These are phyloP conservation scores for Schizosaccharomyces osmophilus DNA, from an alignment of 805 yeast species.

Conservation along the genomic window DNA sequence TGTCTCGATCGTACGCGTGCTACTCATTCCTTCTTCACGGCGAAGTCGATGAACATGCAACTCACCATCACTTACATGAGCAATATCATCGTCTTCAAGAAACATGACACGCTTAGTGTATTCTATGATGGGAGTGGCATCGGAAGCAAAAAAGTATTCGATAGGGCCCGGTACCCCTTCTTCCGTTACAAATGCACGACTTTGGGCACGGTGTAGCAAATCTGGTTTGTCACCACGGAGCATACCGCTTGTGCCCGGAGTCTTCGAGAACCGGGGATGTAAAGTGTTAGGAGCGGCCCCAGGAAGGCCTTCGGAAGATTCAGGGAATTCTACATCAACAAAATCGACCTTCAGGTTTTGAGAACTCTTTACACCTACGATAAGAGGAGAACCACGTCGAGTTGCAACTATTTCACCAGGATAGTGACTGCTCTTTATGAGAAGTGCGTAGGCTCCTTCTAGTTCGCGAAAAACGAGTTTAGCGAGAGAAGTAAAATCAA, in stretches of 20 bases:
- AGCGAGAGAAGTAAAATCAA: conserved; percentile 77
- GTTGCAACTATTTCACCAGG: conserved; percentile 94
- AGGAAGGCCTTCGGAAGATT: conserved; percentile 14
- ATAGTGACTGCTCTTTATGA: conserved; percentile 73
- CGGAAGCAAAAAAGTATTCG: conserved; percentile 88
- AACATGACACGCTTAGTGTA: conserved; percentile 92
- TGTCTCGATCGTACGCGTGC: conserved; percentile 87
- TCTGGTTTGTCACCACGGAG: conserved; percentile 8
- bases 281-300: conserved; percentile 4
- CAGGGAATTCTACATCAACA: conserved; percentile 94
- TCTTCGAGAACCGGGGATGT: background rate
- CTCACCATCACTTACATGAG: conserved; percentile 94
- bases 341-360: conserved; percentile 88
- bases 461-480: conserved; percentile 78
- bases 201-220: conserved; percentile 58
- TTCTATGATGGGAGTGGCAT: conserved; percentile 86
- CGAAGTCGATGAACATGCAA: conserved; percentile 92
- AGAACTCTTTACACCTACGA: conserved; percentile 92
- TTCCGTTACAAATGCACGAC: conserved; percentile 88
- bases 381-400: conserved; percentile 90
- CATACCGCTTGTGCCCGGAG: conserved; percentile 1
- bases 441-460: conserved; percentile 92
- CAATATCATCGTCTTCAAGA: conserved; percentile 94
- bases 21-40: conserved; percentile 48
- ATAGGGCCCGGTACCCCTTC: conserved; percentile 82